Conservation (phyloP, 805 yeast genomes). For the Starmerella stellata region DNA sequence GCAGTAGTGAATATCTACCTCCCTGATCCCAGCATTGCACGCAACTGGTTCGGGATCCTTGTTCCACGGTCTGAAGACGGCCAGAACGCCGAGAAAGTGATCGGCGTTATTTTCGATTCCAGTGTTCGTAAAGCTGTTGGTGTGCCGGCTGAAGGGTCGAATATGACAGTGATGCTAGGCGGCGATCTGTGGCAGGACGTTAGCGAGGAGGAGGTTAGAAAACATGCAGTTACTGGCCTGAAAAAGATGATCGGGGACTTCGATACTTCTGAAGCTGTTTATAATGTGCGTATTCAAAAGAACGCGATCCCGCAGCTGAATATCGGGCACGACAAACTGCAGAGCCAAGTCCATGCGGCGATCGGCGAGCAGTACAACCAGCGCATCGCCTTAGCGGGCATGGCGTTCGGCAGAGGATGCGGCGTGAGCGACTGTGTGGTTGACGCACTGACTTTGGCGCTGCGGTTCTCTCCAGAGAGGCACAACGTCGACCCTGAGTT, state of each 20-base stretch:
- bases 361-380: conserved; percentile 25
- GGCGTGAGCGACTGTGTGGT: conserved; percentile 80
- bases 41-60: conserved; percentile 70
- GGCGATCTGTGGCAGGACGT: conserved; percentile 41
- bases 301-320: conserved; percentile 65
- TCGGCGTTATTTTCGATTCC: conserved; percentile 86
- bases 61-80: conserved; percentile 41
- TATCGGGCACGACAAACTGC: conserved; percentile 44
- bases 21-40: conserved; percentile 25
- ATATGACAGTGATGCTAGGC: conserved; percentile 79
- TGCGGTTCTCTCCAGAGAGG: conserved; percentile 21
- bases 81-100: conserved; percentile 35
- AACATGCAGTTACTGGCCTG: conserved; percentile 26
- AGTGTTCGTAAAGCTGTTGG: conserved; percentile 43
- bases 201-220: conserved; percentile 16
- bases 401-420: conserved; percentile 58
- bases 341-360: conserved; percentile 23
- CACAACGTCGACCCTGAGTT: conserved; percentile 20
- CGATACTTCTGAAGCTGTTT: conserved; percentile 20
- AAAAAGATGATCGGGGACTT: conserved; percentile 24
- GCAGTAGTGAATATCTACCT: conserved; percentile 53
- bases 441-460: conserved; percentile 43
- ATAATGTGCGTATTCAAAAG: conserved; percentile 26
- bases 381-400: conserved; percentile 51
- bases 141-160: conserved; percentile 29